phyloP scores from a whole-genome alignment of 805 yeast species.

The Yarrowia sp. region DNA sequence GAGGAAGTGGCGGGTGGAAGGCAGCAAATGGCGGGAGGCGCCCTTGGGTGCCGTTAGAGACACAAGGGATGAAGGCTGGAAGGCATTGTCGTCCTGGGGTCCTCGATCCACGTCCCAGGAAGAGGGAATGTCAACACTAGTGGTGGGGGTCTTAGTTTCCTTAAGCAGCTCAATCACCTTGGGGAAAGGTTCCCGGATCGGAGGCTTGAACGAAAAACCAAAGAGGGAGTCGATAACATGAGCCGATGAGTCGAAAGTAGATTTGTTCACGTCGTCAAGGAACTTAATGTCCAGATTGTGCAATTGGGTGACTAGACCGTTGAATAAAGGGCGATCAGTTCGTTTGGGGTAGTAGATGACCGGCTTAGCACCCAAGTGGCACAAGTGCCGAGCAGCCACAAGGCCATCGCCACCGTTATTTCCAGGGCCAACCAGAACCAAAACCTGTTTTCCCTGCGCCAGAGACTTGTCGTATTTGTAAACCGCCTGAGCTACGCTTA shows the following conservation, averaged over 20 bases:
- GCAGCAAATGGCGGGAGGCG: conserved; percentile 56
- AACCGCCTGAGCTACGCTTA: conserved; percentile 87
- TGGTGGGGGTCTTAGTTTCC: conserved; percentile 50
- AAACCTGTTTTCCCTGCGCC: conserved; percentile 39
- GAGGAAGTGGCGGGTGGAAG: conserved; percentile 57
- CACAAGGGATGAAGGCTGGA: conserved; percentile 65
- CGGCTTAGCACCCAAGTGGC: conserved; percentile 75
- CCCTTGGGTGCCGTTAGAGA: conserved; percentile 95
- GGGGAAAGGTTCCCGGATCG: conserved; percentile 75
- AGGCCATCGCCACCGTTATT: conserved; percentile 95
- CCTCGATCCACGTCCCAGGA: conserved; percentile 97
- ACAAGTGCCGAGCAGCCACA: conserved; percentile 90
- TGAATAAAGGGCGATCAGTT: conserved; percentile 55
- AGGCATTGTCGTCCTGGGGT: conserved; percentile 47
- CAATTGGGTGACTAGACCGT: conserved; percentile 63
- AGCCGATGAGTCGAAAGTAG: conserved; percentile 41
- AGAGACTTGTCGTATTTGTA: conserved; percentile 46
- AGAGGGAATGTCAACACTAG: conserved; percentile 87
- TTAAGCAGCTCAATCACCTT: conserved; percentile 45
- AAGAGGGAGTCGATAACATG: conserved; percentile 77
- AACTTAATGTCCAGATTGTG: conserved; percentile 59
- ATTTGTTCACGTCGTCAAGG: conserved; percentile 38
- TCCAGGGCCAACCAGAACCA: conserved; percentile 90
- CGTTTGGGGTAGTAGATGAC: conserved; percentile 72
- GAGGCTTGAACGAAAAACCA: conserved; percentile 92